Evolutionary conservation across 78 protist genomes (phyloP), one percentile per base, ranked within the genome.

Genomic region (Reticulomyxa filosa): DNA sequence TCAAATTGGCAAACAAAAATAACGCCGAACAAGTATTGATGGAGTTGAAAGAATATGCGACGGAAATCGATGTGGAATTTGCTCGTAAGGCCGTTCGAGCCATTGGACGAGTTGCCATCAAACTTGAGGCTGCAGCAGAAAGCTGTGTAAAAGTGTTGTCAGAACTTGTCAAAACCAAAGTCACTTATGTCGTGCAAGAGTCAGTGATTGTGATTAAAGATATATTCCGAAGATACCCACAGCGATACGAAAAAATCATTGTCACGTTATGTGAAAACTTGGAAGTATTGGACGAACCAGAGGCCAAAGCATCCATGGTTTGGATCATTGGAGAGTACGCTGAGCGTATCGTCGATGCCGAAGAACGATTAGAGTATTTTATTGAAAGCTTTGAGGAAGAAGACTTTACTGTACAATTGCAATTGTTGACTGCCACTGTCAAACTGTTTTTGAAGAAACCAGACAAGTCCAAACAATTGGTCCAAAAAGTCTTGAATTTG

Each of bases 251-350:
- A 78, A 46, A 74, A 37, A 74, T 93, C 85, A 94, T 95, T 56
- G 94, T 79, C 27, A 71, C 75, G 17, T 82, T 95, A 35, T 89
- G 97, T 77, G 93, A 88, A 69, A 90, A 92, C 61, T 86, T 95
- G 50, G 96, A 90, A 62, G 77, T 86, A 8, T 90, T 95, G 37
- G 99, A 95, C 76, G 96, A 95, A 70, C 93, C 97, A n/a, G 97
- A 92, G 68, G 96, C 98, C 53, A 93, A 93, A 78, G 89, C 75
- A 4, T 69, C 97, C n/a, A 88, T 95, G 94, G 77, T 94, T 35
- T 95, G 99, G 99, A 93, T 95, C 68, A 71, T 94, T 29, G 77
- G 99, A 46, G 97, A 95, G 75, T 95, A 94, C 72, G 88, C 95
- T 2, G 97, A 83, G 53, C 85, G 94, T 29, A 94, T 93, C 73